phyloP scores from a whole-genome alignment of 257 asterid species.

The Solanum tarijense region DNA sequence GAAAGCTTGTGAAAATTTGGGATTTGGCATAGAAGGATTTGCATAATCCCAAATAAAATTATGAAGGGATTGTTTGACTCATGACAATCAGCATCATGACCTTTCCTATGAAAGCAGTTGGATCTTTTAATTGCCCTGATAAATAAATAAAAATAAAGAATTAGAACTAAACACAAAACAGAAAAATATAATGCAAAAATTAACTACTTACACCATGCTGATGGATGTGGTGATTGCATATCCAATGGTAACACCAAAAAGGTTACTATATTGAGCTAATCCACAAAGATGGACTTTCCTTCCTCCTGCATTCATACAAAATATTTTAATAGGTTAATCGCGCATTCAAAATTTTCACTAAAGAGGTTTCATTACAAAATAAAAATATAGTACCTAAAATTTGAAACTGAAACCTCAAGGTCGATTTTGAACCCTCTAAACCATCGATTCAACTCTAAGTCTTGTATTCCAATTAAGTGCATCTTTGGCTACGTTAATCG shows the following conservation, averaged over 20 bases:
- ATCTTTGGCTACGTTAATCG: neutral
- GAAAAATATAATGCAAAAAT: neutral
- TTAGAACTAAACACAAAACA: neutral
- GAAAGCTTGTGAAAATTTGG: slow-evolving; percentile 60
- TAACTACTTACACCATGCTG: slow-evolving; percentile 38
- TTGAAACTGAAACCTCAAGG: neutral
- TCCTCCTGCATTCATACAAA: slow-evolving; percentile 29
- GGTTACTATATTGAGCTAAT: slow-evolving; percentile 44
- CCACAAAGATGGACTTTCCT: slow-evolving; percentile 34
- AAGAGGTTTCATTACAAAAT: too few species aligned
- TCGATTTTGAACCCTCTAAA: neutral
- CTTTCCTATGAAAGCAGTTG: slow-evolving; percentile 46
- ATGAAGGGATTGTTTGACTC: slow-evolving; percentile 32
- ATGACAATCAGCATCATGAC: slow-evolving; percentile 32
- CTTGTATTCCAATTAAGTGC: neutral
- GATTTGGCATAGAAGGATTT: slow-evolving; percentile 47
- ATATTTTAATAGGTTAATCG: neutral
- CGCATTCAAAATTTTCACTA: too few species aligned
- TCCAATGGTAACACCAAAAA: slow-evolving; percentile 45
- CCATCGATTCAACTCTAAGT: neutral
- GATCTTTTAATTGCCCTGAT: slow-evolving; percentile 54
- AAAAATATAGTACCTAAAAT: too few species aligned
- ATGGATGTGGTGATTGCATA: slow-evolving; percentile 52
- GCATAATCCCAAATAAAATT: slow-evolving; percentile 28
- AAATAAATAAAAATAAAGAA: neutral